These are phyloP conservation scores for Plasmodium gonderi DNA, from an alignment of 169 alveolate genomes.

Conservation along the genomic window DNA sequence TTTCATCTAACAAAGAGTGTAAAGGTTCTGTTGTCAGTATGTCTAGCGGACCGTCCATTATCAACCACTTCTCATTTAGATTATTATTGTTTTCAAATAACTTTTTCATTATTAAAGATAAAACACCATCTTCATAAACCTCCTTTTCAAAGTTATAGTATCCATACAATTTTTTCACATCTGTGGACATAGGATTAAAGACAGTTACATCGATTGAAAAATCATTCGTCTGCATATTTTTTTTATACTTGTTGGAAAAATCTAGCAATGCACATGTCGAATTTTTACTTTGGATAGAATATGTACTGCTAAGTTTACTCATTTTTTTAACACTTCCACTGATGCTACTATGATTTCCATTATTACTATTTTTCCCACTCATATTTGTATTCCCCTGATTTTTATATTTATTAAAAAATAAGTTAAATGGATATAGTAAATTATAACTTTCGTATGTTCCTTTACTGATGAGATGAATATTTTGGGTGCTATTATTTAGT, in stretches of 20 bases:
- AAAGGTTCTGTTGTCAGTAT: conserved; percentile 99
- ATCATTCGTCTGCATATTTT: conserved; percentile 30
- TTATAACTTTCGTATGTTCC: conserved; percentile 47
- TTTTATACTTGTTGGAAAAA: conserved; percentile 27
- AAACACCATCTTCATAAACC: conserved; percentile 68
- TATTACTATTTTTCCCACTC: neutral
- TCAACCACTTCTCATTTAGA: conserved; percentile 94
- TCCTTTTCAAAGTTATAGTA: conserved; percentile 62
- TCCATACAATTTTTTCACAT: conserved; percentile 53
- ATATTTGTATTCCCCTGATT: conserved; percentile 32
- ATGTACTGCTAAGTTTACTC: conserved; percentile 28
- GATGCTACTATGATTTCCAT: neutral
- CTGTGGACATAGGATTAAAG: conserved; percentile 75
- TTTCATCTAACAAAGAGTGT: conserved; percentile 98
- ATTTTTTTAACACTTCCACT: neutral
- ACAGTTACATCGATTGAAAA: conserved; percentile 43
- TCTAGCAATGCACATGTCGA: conserved; percentile 30
- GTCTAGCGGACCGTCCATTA: conserved; percentile 99
- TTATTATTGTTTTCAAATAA: conserved; percentile 66
- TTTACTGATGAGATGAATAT: neutral
- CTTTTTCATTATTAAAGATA: conserved; percentile 50
- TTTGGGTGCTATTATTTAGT: neutral
- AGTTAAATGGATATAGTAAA: conserved; percentile 24
- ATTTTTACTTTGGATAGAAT: conserved; percentile 52
- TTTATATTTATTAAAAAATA: conserved; percentile 39